Evolutionary conservation across 257 asterid genomes (phyloP).

Genomic region (Handroanthus guayacan): DNA sequence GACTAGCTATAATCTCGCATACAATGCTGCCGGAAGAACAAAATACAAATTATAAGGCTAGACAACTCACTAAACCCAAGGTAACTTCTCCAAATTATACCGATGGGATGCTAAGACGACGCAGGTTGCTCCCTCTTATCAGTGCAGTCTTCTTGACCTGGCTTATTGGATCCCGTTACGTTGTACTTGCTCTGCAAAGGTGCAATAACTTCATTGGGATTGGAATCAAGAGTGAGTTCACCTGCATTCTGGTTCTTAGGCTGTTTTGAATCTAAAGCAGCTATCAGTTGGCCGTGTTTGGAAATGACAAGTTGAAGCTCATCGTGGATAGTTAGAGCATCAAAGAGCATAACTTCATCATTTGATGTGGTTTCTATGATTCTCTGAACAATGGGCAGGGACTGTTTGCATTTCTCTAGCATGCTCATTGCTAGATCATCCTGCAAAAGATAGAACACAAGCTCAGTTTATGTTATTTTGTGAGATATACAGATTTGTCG

Average conservation of each 20-base stretch:
- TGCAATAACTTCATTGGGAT: slow-evolving; percentile 33
- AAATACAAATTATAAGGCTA: no score
- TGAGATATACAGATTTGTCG: not conserved
- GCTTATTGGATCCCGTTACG: slow-evolving; percentile 37
- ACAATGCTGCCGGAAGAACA: no score
- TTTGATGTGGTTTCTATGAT: slow-evolving; percentile 78
- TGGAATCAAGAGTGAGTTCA: slow-evolving; percentile 43
- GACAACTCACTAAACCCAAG: no score
- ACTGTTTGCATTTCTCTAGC: slow-evolving; percentile 79
- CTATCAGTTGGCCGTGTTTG: slow-evolving; percentile 57
- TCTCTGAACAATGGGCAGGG: slow-evolving; percentile 68
- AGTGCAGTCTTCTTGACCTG: not conserved
- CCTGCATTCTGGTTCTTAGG: slow-evolving; percentile 37
- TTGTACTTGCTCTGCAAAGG: slow-evolving; percentile 33
- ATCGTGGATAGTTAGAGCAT: slow-evolving; percentile 84
- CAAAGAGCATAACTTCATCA: slow-evolving; percentile 84
- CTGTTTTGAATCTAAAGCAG: slow-evolving; percentile 51
- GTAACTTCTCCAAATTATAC: no score
- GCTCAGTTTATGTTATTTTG: not conserved
- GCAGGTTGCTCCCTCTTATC: no score
- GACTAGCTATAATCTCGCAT: no score
- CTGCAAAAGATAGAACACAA: slow-evolving; percentile 44
- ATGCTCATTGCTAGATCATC: slow-evolving; percentile 77
- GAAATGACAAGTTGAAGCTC: slow-evolving; percentile 76
- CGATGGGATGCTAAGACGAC: no score